Conservation (phyloP, 805 yeast genomes). For the Candida silvatica region DNA sequence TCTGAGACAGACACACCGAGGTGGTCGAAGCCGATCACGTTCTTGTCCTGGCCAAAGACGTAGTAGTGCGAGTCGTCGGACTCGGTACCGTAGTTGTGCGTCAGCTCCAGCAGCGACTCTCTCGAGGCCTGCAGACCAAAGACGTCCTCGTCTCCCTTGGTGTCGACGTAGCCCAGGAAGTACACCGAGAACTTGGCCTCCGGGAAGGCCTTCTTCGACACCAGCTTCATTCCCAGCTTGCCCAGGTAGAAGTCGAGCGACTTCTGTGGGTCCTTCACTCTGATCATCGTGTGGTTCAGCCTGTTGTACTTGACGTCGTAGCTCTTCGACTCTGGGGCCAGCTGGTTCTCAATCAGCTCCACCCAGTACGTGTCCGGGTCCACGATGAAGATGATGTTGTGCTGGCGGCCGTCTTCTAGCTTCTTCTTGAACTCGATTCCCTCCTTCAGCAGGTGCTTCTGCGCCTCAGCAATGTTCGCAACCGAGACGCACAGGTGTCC, state of each 20-base stretch:
- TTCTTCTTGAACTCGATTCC: constrained; percentile 78
- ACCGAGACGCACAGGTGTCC: constrained; percentile 92
- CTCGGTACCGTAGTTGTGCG: constrained; percentile 96
- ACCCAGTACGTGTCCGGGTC: constrained; percentile 98
- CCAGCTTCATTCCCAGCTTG: constrained; percentile 72
- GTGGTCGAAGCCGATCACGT: constrained; percentile 80
- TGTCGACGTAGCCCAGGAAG: constrained; percentile 69
- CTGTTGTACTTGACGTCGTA: constrained; percentile 33
- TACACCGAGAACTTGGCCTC: constrained; percentile 78
- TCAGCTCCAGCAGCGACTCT: constrained; percentile 74
- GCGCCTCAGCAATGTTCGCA: constrained; percentile 60
- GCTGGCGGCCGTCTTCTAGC: constrained; percentile 84
- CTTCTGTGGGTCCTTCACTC: constrained; percentile 76
- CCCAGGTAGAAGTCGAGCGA: constrained; percentile 74
- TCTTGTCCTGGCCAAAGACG: constrained; percentile 56
- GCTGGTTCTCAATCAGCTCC: constrained; percentile 63
- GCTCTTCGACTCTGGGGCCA: constrained; percentile 27
- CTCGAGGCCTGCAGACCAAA: constrained; percentile 25
- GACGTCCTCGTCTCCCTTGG: constrained; percentile 33
- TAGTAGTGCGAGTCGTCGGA: constrained; percentile 72
- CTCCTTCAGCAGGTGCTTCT: constrained; percentile 44
- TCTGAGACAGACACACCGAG: constrained; percentile 64
- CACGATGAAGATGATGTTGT: constrained; percentile 85
- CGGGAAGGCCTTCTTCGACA: constrained; percentile 46
- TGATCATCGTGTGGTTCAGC: constrained; percentile 87